Conservation (phyloP, 805 yeast species). For the Metahyphopichia silvanorum region DNA sequence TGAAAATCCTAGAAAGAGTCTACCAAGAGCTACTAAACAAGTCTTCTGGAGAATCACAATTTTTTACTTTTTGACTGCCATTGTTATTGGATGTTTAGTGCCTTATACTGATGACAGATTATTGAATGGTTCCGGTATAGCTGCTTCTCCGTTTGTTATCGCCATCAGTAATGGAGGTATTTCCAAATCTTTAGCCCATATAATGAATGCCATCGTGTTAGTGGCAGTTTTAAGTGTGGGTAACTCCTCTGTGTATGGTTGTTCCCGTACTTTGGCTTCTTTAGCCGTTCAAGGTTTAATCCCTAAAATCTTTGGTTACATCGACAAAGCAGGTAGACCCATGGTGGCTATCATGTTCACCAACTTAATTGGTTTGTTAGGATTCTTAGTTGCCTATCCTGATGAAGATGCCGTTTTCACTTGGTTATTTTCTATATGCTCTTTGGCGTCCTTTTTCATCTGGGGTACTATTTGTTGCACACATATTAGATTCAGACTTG, state of each 20-base stretch:
- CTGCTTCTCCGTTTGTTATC: slow-evolving; percentile 75
- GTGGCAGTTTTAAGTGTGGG: slow-evolving; percentile 74
- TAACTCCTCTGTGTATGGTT: slow-evolving; percentile 71
- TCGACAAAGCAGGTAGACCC: slow-evolving; percentile 42
- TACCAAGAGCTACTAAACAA: slow-evolving; percentile 42
- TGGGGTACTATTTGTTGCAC: slow-evolving; percentile 40
- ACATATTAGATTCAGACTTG: slow-evolving; percentile 41
- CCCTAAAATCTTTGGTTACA: slow-evolving; percentile 44
- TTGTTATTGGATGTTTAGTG: slow-evolving; percentile 35
- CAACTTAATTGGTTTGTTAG: slow-evolving; percentile 34
- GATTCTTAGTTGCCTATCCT: slow-evolving; percentile 33
- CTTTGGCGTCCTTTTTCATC: slow-evolving; percentile 39
- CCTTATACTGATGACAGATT: slow-evolving; percentile 51
- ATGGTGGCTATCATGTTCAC: slow-evolving; percentile 33
- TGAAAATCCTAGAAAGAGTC: slow-evolving; percentile 33
- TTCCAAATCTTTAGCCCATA: slow-evolving; percentile 56
- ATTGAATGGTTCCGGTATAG: slow-evolving; percentile 51
- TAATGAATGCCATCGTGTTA: slow-evolving; percentile 72
- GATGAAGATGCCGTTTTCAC: slow-evolving; percentile 31
- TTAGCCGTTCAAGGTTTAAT: slow-evolving; percentile 70
- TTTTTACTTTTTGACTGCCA: slow-evolving; percentile 33
- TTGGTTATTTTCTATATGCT: slow-evolving; percentile 41
- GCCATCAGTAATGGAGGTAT: slow-evolving; percentile 64
- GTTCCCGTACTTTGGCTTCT: slow-evolving; percentile 66
- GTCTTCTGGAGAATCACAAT: slow-evolving; percentile 43